Evolutionary conservation across 2,329 filamentous ascomycete species (phyloP).

Genomic region (Dactylellina leptospora): DNA sequence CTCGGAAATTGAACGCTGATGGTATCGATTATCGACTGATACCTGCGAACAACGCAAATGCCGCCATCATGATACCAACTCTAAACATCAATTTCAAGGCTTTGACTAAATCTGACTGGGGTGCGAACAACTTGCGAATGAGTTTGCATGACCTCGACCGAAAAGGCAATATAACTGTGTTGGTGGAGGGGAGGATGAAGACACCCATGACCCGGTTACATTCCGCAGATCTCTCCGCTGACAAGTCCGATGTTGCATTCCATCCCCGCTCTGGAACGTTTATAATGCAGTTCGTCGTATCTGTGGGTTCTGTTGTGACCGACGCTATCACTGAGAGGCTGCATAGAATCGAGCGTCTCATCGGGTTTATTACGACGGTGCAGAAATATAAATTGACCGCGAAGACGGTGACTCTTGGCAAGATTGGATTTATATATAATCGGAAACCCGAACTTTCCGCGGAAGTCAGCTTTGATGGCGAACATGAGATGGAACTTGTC

Average conservation of each 20-base stretch:
- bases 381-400: slow-evolving; percentile 67
- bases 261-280: slow-evolving; percentile 70
- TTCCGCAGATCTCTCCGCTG: slow-evolving; percentile 53
- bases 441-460: slow-evolving; percentile 55
- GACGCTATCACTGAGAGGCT: slow-evolving; percentile 69
- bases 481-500: slow-evolving; percentile 66
- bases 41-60: slow-evolving; percentile 56
- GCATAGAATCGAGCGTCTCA: slow-evolving; percentile 74
- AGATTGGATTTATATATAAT: slow-evolving; percentile 75
- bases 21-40: slow-evolving; percentile 58
- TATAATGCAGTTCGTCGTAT: slow-evolving; percentile 68
- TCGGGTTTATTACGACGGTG: slow-evolving; percentile 72
- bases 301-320: slow-evolving; percentile 69
- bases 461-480: slow-evolving; percentile 49
- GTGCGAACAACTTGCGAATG: slow-evolving; percentile 68
- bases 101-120: slow-evolving; percentile 64
- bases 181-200: slow-evolving; percentile 66
- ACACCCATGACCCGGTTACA: slow-evolving; percentile 66
- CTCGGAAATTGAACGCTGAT: slow-evolving; percentile 58
- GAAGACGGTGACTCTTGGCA: slow-evolving; percentile 69
- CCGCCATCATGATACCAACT: slow-evolving; percentile 54
- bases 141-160: slow-evolving; percentile 65
- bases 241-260: slow-evolving; percentile 71
- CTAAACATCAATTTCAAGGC: slow-evolving; percentile 58
- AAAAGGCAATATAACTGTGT: slow-evolving; percentile 68